phyloP scores from a whole-genome alignment of 129 eudicot species.

The Pseudognaphalium luteoalbum region DNA sequence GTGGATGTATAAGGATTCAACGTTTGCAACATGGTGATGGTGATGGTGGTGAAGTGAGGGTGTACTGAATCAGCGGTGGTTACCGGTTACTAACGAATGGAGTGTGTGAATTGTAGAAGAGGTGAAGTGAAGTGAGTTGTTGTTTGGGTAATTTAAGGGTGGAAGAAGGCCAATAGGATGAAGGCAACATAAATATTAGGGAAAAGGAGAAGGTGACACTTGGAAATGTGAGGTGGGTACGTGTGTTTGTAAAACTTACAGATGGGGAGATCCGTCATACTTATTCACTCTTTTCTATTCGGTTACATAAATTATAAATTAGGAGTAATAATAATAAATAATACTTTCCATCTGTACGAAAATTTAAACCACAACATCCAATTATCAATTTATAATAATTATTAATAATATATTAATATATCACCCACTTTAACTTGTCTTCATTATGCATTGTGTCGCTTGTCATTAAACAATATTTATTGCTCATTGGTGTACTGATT shows the following conservation, averaged over 20 bases:
- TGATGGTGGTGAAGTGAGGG: not conserved
- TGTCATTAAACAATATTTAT: no score
- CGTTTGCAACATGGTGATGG: conserved; percentile 54
- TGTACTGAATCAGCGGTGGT: not conserved
- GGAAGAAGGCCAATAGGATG: conserved; percentile 47
- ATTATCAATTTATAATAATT: no score
- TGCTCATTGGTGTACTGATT: no score
- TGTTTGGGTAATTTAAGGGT: conserved; percentile 29
- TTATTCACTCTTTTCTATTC: not conserved
- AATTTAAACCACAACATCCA: not conserved
- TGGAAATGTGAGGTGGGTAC: conserved; percentile 66
- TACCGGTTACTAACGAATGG: not conserved
- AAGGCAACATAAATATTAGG: conserved; percentile 58
- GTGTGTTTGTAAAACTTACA: conserved; percentile 48
- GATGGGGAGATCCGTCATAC: not conserved
- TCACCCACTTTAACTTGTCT: no score
- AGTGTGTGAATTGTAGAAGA: not conserved
- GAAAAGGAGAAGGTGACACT: conserved; percentile 54
- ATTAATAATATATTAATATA: no score
- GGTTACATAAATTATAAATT: not conserved
- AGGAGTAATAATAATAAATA: no score
- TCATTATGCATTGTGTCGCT: no score
- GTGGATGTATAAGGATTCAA: conserved; percentile 47
- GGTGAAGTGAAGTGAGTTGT: conserved; percentile 19
- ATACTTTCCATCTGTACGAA: not conserved